These are phyloP conservation scores for Datisca glomerata DNA, from an alignment of 306 rosid genomes.

Conservation along the genomic window DNA sequence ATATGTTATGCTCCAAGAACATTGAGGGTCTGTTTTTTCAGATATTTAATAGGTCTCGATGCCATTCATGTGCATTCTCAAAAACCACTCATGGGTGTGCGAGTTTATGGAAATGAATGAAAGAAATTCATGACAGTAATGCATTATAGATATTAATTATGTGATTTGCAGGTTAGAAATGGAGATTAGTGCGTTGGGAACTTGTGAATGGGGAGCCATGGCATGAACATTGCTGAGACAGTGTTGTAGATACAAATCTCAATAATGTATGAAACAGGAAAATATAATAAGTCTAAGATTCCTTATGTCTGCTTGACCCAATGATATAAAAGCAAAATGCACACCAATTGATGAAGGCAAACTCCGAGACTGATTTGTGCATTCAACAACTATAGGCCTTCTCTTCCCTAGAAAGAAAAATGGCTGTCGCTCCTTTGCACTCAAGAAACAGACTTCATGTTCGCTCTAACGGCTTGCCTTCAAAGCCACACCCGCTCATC, in stretches of 20 bases:
- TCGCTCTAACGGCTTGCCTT: conserved; percentile 18
- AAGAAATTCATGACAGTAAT: no score
- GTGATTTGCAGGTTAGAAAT: no score
- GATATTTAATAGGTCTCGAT: no score
- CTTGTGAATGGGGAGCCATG: conserved; percentile 15
- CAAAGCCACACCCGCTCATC: conserved; percentile 16
- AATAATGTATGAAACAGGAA: conserved; percentile 4
- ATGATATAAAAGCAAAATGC: neutral
- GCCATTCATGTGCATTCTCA: no score
- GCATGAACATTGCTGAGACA: conserved; percentile 12
- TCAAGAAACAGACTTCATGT: conserved; percentile 6
- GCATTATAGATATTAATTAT: no score
- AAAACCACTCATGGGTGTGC: no score
- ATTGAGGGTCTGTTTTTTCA: no score
- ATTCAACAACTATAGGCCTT: neutral
- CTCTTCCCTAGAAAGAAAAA: neutral
- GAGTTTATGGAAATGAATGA: no score
- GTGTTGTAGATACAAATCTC: conserved; percentile 9
- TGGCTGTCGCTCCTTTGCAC: conserved; percentile 9
- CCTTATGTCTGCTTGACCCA: conserved; percentile 3
- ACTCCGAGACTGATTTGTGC: neutral
- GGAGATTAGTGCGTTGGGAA: no score
- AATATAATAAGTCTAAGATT: conserved; percentile 8
- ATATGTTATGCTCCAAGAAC: no score
- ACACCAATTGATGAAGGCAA: neutral